Evolutionary conservation across 805 yeast species (phyloP).

Genomic region (Kodamaea nitidulidarum): DNA sequence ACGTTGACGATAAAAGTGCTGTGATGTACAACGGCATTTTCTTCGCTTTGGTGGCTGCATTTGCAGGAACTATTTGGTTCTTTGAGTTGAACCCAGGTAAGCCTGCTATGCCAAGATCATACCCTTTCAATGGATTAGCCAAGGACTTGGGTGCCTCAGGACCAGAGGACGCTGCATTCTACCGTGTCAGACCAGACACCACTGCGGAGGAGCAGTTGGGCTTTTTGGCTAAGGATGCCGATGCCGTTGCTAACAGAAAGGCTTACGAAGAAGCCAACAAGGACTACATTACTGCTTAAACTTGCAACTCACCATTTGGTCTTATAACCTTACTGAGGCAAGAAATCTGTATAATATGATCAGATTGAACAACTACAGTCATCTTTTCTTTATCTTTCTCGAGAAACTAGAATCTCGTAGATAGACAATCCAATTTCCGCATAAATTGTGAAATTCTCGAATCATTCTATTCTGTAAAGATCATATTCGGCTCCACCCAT

Average conservation of each 20-base stretch:
- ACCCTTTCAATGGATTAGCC: conserved; percentile 73
- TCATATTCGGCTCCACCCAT: neutral
- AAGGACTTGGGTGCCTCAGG: conserved; percentile 64
- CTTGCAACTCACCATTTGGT: neutral
- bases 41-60: conserved; percentile 35
- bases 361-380: no score
- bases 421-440: neutral
- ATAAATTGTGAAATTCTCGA: neutral
- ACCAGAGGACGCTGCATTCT: conserved; percentile 29
- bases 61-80: conserved; percentile 41
- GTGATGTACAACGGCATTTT: conserved; percentile 53
- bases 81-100: conserved; percentile 56
- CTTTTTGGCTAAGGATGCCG: conserved; percentile 30
- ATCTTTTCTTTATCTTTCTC: no score
- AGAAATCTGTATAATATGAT: neutral
- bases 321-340: neutral
- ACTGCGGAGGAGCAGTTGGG: conserved; percentile 37
- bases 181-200: conserved; percentile 38
- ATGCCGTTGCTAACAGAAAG: conserved; percentile 25
- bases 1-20: conserved; percentile 59
- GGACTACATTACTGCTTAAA: conserved; percentile 27
- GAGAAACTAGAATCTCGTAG: no score
- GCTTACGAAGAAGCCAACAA: conserved; percentile 34
- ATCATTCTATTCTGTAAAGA: neutral
- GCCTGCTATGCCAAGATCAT: conserved; percentile 73